Evolutionary conservation across 2,329 filamentous ascomycete species (phyloP).

Genomic region (Cytospora piceae): DNA sequence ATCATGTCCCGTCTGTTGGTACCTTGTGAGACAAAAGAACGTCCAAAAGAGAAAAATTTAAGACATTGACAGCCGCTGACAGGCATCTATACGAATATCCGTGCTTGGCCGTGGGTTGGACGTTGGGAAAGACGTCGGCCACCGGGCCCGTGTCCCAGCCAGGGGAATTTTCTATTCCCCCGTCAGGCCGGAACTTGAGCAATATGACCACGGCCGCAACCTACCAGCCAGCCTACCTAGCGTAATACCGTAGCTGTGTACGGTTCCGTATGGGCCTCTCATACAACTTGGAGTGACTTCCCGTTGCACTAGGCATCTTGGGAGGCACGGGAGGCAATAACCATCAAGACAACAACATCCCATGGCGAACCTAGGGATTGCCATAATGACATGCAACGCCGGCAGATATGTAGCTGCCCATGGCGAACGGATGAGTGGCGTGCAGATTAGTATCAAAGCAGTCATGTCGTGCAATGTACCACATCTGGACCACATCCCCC

Average conservation of each 20-base stretch:
- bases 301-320: neutral
- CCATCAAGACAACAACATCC: neutral
- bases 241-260: neutral
- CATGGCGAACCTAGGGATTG: neutral
- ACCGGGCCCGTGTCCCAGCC: conserved; percentile 6
- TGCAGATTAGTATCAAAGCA: neutral
- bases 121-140: neutral
- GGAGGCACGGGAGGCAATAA: neutral
- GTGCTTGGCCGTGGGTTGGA: conserved; percentile 3
- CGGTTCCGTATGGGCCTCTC: neutral
- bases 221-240: no score
- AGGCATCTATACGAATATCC: conserved; percentile 6
- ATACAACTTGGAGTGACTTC: neutral
- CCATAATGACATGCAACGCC: neutral
- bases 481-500: neutral
- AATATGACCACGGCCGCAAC: no score
- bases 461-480: neutral
- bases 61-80: conserved; percentile 20
- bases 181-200: neutral
- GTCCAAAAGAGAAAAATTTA: neutral
- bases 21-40: neutral
- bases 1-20: conserved; percentile 5
- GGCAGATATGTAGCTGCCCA: neutral
- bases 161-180: neutral
- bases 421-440: neutral